Percentiles rank a stretch among this genome's conserved stretches.
These are phyloP conservation scores for Ustilago shanxiensis DNA, from an alignment of 1,284 basidiomycete genomes.

Conservation along the genomic window DNA sequence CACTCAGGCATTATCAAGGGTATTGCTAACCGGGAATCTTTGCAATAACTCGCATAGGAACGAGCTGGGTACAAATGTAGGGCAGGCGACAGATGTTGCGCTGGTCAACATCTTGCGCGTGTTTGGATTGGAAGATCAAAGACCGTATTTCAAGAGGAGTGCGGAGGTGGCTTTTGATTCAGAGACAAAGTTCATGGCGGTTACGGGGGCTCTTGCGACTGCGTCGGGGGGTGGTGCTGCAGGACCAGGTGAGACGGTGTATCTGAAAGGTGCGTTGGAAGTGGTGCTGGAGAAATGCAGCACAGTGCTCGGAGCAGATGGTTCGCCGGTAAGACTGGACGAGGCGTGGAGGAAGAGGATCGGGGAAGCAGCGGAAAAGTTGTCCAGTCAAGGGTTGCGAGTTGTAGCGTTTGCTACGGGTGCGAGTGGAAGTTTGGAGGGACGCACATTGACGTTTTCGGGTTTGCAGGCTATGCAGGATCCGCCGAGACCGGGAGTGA, in stretches of 20 bases:
- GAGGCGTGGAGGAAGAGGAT: conserved; percentile 78
- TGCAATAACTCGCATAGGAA: conserved; percentile 77
- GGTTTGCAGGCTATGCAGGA: conserved; percentile 96
- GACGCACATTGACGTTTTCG: conserved; percentile 81
- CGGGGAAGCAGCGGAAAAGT: conserved; percentile 77
- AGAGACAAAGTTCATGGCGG: conserved; percentile 90
- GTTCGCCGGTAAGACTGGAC: conserved; percentile 83
- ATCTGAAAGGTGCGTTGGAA: conserved; percentile 93
- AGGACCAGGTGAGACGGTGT: conserved; percentile 79
- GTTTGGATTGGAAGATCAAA: conserved; percentile 80
- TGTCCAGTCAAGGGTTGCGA: conserved; percentile 82
- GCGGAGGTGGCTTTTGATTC: conserved; percentile 91
- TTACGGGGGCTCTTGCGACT: conserved; percentile 75
- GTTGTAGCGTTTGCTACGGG: conserved; percentile 93
- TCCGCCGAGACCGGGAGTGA: conserved; percentile 92
- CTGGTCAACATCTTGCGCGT: conserved; percentile 83
- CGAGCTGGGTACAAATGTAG: conserved; percentile 82
- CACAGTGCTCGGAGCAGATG: conserved; percentile 87
- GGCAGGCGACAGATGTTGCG: conserved; percentile 94
- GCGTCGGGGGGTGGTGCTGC: conserved; percentile 30
- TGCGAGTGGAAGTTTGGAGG: conserved; percentile 47
- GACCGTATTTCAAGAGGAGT: conserved; percentile 79
- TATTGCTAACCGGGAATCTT: conserved; percentile 74
- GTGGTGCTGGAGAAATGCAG: conserved; percentile 85
- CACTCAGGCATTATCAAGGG: conserved; percentile 77